Base-by-base conservation (phyloP, 306 rosid genomes). In the Hippophae rhamnoides region DNA sequence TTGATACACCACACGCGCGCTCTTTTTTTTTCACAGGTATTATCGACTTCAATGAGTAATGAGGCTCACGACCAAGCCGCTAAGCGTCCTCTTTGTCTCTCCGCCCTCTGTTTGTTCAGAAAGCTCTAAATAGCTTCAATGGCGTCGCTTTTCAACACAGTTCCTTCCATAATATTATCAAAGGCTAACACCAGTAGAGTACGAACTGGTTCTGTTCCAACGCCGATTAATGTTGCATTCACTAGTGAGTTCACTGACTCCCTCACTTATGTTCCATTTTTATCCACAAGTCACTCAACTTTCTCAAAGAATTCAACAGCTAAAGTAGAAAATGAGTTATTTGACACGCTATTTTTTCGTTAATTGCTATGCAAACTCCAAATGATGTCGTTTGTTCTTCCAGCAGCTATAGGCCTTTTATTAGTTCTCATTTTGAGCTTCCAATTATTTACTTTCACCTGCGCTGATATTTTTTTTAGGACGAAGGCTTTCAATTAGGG, bases 401-500 rank as follows among this genome's bases (percentile, higher is more conserved):
- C 27, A 9, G 61, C 60, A 7, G 9, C 53, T n/a, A 43, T 55
- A 44, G 26, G 14, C 6, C 13, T 3, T 18, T 42, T 38, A 5
- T 7, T 57, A 47, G 25, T 69, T 64, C 7, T 14, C 56, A 18
- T 27, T 14, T 46, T 51, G 60, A 58, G 47, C n/a, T 52, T 31
- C 38, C 13, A n/a, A 31, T 25, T 43, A 9, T 51, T 42, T 7
- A 10, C 8, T 18, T 68, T 64, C 10, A 47, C 3, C 51, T 66
- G 45, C 57, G 50, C 42, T 67, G 54, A 62, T 47, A 2, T 45
- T 58, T 49, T 58, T 49, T 43, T 40, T 70, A 81, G 87, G 83
- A 54, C 43, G 86, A 68, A 81, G 85, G 54, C 68, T 81, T n/a
- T 59, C 77, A 8, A 74, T 84, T 52, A 69, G 75, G 71, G 87